phyloP scores from a whole-genome alignment of 768 basidiomycete species.

The Clathrus columnatus region DNA sequence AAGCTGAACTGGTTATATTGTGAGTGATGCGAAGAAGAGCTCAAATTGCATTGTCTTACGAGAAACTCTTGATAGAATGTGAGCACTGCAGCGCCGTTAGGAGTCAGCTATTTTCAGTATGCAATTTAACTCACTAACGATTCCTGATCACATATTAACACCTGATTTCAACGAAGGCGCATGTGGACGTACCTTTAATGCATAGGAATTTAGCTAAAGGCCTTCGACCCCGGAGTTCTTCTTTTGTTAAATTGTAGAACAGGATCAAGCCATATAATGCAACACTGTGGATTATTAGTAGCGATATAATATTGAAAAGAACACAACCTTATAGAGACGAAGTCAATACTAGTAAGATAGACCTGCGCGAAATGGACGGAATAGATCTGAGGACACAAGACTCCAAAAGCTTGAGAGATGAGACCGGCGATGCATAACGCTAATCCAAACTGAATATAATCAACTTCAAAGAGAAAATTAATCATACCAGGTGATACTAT shows the following conservation, averaged over 20 bases:
- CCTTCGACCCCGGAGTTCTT: conserved; percentile 66
- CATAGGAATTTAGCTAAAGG: conserved; percentile 80
- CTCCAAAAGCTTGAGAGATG: conserved; percentile 56
- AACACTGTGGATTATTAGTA: conserved; percentile 50
- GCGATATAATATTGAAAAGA: neutral
- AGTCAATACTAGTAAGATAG: conserved; percentile 67
- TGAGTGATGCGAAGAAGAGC: neutral
- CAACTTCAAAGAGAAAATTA: neutral
- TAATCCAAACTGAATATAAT: conserved; percentile 14
- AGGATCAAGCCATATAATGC: conserved; percentile 81
- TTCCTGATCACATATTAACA: neutral
- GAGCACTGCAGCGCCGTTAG: conserved; percentile 59
- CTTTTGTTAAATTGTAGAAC: conserved; percentile 74
- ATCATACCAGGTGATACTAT: conserved; percentile 54
- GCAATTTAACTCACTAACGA: conserved; percentile 2
- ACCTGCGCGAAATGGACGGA: conserved; percentile 53
- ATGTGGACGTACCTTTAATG: conserved; percentile 45
- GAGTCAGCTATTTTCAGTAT: neutral
- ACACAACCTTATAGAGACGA: conserved; percentile 66
- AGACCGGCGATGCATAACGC: conserved; percentile 69
- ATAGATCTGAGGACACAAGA: conserved; percentile 62
- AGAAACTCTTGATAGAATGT: conserved; percentile 83
- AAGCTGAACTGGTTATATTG: conserved; percentile 42
- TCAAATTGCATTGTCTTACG: conserved; percentile 30
- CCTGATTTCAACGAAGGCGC: neutral